Evolutionary conservation across 2,329 filamentous ascomycete genomes (phyloP), one percentile per base, ranked within the genome.

Genomic region (Neonectria punicea): DNA sequence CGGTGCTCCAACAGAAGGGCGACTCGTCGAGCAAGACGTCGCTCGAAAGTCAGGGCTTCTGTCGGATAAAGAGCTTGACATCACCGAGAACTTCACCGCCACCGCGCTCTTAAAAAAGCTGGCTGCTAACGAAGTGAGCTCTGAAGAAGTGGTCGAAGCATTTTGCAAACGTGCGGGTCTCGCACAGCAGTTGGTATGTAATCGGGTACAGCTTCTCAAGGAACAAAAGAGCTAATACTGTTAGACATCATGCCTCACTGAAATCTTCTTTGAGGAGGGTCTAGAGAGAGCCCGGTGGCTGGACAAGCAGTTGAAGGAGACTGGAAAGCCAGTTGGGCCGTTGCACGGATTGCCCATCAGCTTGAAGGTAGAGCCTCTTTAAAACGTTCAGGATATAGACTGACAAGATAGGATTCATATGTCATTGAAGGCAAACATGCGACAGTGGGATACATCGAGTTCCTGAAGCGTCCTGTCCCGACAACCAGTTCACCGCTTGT

Each of bases 361-460:
- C 41, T 65, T 73, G 14, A 73, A 73, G 69, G 71, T 73, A 59
- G 13, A n/a, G 7, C 0, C 5, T 1, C 5, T 6, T 1, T 9
- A 1, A 0, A 3, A 2, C 1, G 1, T 16, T 8, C 46, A 7
- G 2, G 1, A 6, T 18, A 0, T 0, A 4, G 3, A 25, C 36
- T 73, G 1, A 73, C n/a, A n/a, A n/a, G 10, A 16, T 4, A 73
- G 71, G 75, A 76, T 32, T 72, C 68, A 4, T 72, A 69, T 5
- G 46, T 66, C 1, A 44, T 76, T 1, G 66, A 67, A 46, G 75
- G 72, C 0, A 65, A 72, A 4, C 46, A 70, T 43, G 71, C 72
- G 2, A 76, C 74, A 0, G 58, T 76, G 0, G 75, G 75, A 10
- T 69, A 73, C 10, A 61, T 75, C 18, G 66, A 70, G 5, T 76